phyloP scores from a whole-genome alignment of 805 yeast genomes.

The Jamesozyma piceae region DNA sequence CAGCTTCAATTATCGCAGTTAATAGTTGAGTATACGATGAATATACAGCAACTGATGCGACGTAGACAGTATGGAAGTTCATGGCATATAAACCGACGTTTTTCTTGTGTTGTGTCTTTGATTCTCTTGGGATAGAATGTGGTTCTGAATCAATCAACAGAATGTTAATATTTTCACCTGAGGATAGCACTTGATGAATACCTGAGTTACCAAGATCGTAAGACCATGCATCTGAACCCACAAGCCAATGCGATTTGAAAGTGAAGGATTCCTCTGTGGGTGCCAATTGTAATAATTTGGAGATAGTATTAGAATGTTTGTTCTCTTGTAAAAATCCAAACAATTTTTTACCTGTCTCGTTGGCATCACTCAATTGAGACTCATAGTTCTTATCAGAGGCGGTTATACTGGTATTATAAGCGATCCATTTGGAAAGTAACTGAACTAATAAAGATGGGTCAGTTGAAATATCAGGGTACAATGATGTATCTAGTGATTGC shows the following conservation, averaged over 20 bases:
- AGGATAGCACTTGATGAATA: slow-evolving; percentile 71
- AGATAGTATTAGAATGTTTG: slow-evolving; percentile 33
- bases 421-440: slow-evolving; percentile 61
- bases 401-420: slow-evolving; percentile 39
- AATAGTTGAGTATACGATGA: slow-evolving; percentile 88
- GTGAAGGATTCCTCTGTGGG: slow-evolving; percentile 38
- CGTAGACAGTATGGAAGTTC: slow-evolving; percentile 83
- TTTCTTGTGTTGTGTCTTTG: slow-evolving; percentile 41
- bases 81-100: slow-evolving; percentile 91
- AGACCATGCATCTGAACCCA: slow-evolving; percentile 94
- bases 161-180: slow-evolving; percentile 72
- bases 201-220: slow-evolving; percentile 89
- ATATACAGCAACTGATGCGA: slow-evolving; percentile 89
- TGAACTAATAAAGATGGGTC: slow-evolving; percentile 44
- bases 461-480: slow-evolving; percentile 25
- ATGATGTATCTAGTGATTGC: slow-evolving; percentile 35
- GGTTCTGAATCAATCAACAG: slow-evolving; percentile 84
- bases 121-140: slow-evolving; percentile 29
- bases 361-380: slow-evolving; percentile 19
- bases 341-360: slow-evolving; percentile 27
- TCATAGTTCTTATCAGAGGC: slow-evolving; percentile 17
- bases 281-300: slow-evolving; percentile 34
- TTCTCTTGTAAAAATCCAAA: slow-evolving; percentile 35
- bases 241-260: slow-evolving; percentile 60
- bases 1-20: slow-evolving; percentile 86